phyloP scores from a whole-genome alignment of 371 early-diverging fungal genomes.

The Mucor plumbeus region DNA sequence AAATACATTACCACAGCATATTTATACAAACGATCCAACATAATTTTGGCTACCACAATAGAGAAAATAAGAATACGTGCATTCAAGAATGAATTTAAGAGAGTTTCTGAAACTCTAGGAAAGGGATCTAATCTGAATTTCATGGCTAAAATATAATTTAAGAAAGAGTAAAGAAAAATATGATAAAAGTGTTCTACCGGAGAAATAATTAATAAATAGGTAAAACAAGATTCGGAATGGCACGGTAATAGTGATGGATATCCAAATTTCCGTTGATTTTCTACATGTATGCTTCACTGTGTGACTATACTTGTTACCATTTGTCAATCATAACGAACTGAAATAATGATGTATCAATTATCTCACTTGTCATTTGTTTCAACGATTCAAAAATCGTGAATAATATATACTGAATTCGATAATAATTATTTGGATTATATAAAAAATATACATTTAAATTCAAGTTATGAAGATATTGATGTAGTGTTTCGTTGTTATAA shows the following conservation, averaged over 20 bases:
- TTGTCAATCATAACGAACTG: background rate
- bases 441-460: too few relatives aligned
- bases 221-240: background rate
- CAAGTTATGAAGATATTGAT: too few relatives aligned
- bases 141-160: constrained; percentile 9
- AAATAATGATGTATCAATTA: background rate
- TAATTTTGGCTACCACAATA: constrained; percentile 46
- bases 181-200: background rate
- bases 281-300: background rate
- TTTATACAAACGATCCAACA: constrained; percentile 49
- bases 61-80: constrained; percentile 47
- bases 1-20: constrained; percentile 41
- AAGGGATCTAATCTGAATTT: constrained; percentile 47
- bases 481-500: too few relatives aligned
- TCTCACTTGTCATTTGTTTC: background rate
- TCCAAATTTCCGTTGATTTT: background rate
- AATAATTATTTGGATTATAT: too few relatives aligned
- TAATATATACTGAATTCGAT: too few relatives aligned
- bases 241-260: background rate
- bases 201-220: background rate
- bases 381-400: background rate
- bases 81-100: constrained; percentile 38
- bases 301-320: background rate
- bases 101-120: constrained; percentile 32
- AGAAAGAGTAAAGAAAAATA: background rate